Evolutionary conservation across 2,329 filamentous ascomycete species (phyloP), one percentile per base, ranked within the genome.

Genomic region (Fusarium pilosicola): DNA sequence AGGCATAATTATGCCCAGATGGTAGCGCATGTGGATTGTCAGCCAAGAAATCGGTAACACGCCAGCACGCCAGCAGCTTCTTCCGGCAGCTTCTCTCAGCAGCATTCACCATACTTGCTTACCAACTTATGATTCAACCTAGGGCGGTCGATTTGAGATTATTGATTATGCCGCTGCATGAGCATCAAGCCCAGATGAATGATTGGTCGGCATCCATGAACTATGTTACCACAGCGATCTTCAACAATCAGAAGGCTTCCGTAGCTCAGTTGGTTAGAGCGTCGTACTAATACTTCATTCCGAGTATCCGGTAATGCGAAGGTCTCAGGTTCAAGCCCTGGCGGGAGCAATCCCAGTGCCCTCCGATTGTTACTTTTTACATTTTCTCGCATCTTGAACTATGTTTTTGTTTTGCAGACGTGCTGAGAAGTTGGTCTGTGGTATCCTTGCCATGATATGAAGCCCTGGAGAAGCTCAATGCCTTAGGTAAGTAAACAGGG

Each of bases 191-290:
- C 7, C 17, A 36, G 30, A 26, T 36, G 13, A 6, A 34, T 26
- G 9, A 4, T 20, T 7, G 24, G 5, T 13, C 5, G 15, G 17
- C 24, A 26, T 17, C 7, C 8, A 65, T 66, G 1, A 0, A 2
- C 7, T 17, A 3, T 6, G 13, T 13, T 24, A 42, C 6, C 4
- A 7, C 1, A 0, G 0, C 3, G 3, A 1, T 11, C 41, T 15
- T 49, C 15, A 61, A 57, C 39, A 71, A 67, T 69, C 51, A 69
- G 76, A 76, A 59, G 74, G 77, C 76, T 79, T 79, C 78, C 77
- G 71, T 80, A 79, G 78, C 78, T 78, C 75, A 80, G 78, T 79
- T 79, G 77, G 78, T 80, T 80, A 80, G 77, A 78, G 77, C 78
- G 73, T 80, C 76, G 78, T 79, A 78, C 78, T 79, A 79, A 79